Conservation (phyloP, 163 green algal species). For the Prototheca stagnorum region DNA sequence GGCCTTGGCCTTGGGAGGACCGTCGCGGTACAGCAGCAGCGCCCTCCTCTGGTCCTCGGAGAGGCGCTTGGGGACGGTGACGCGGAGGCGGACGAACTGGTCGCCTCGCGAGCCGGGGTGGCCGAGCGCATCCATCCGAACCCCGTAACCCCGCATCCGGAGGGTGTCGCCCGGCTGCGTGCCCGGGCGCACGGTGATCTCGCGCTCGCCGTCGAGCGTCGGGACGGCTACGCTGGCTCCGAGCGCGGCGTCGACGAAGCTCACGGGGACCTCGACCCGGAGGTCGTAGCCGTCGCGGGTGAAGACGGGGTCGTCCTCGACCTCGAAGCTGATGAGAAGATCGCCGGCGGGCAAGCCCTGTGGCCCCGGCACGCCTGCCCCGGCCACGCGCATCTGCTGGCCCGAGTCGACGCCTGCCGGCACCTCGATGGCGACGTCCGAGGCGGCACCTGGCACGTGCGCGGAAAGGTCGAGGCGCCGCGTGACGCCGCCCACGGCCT, state of each 20-base stretch:
- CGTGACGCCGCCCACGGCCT: conserved; percentile 29
- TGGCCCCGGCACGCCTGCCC: conserved; percentile 16
- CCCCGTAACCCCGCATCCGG: conserved; percentile 24
- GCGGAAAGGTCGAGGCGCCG: conserved; percentile 24
- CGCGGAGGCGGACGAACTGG: conserved; percentile 16
- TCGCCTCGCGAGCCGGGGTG: conserved; percentile 11
- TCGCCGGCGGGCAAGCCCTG: conserved; percentile 11
- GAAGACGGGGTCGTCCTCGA: conserved; percentile 38
- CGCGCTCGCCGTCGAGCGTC: conserved; percentile 38
- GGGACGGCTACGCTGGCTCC: conserved; percentile 28
- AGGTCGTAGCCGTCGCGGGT: conserved; percentile 37
- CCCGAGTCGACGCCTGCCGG: conserved; percentile 42
- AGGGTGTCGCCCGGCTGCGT: conserved; percentile 28
- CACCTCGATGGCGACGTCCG: conserved; percentile 46
- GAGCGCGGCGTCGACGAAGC: conserved; percentile 36
- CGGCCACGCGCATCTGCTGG: conserved; percentile 25
- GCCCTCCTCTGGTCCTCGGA: conserved; percentile 4
- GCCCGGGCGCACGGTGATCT: conserved; percentile 33
- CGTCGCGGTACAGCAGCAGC: conserved; percentile 8
- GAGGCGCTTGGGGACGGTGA: conserved; percentile 11
- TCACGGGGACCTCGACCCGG: conserved; percentile 16
- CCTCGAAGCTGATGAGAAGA: conserved; percentile 31
- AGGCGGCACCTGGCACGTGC: conserved; percentile 4
- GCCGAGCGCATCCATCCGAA: conserved; percentile 14
- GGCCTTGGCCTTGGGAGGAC: background rate